Evolutionary conservation across 192 early-diverging fungal genomes (phyloP).

Genomic region (Rhizoclosmatium globosum): DNA sequence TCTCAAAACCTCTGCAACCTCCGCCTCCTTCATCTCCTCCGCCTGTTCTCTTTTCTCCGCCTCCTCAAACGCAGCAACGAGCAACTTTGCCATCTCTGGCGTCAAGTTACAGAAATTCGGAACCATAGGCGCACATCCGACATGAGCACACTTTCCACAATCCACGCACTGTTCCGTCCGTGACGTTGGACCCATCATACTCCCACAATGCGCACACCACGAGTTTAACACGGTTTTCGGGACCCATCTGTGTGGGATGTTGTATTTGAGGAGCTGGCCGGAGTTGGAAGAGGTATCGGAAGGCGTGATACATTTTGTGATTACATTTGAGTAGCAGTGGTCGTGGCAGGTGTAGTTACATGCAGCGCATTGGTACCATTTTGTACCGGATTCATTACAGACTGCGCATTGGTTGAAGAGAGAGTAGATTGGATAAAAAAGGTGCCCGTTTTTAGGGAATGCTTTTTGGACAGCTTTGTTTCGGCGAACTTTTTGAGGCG

Average conservation of each 20-base stretch:
- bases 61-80: constrained; percentile 56
- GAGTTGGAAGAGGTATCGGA: constrained; percentile 67
- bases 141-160: constrained; percentile 49
- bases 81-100: constrained; percentile 48
- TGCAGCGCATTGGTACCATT: constrained; percentile 92
- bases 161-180: constrained; percentile 52
- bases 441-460: constrained; percentile 80
- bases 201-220: constrained; percentile 98
- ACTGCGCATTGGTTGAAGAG: constrained; percentile 78
- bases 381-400: constrained; percentile 81
- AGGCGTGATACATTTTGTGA: constrained; percentile 86
- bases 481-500: constrained; percentile 63
- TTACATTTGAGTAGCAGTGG: constrained; percentile 85
- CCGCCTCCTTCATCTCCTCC: constrained; percentile 59
- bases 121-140: constrained; percentile 49
- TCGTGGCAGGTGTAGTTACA: constrained; percentile 92
- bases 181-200: constrained; percentile 59
- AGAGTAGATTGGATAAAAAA: constrained; percentile 92
- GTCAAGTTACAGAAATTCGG: constrained; percentile 57
- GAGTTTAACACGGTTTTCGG: constrained; percentile 78
- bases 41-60: constrained; percentile 46
- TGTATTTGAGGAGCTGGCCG: constrained; percentile 75
- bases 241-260: constrained; percentile 96
- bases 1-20: constrained; percentile 25
- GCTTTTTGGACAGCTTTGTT: constrained; percentile 55